phyloP scores from a whole-genome alignment of 768 basidiomycete genomes.

The Serpula lacrymans region DNA sequence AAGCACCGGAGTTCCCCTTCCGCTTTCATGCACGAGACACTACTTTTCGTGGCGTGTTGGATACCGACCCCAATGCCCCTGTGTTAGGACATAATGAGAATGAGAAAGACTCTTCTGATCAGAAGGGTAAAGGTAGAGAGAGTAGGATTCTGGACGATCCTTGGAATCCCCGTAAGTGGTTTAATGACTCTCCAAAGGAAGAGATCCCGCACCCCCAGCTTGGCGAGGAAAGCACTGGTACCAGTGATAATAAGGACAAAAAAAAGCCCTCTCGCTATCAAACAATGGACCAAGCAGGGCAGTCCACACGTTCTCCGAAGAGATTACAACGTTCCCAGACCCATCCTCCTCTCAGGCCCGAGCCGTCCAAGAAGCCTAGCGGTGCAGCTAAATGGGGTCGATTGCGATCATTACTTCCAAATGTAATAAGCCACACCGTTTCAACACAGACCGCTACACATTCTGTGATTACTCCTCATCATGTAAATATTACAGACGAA shows the following conservation, averaged over 20 bases:
- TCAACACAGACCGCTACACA: constrained; percentile 30
- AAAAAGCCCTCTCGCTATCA: constrained; percentile 13
- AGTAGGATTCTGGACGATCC: constrained; percentile 44
- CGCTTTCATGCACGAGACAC: constrained; percentile 24
- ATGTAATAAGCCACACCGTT: constrained; percentile 39
- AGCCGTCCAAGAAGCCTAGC: constrained; percentile 15
- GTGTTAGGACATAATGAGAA: constrained; percentile 25
- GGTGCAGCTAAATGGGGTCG: constrained; percentile 54
- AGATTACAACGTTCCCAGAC: constrained; percentile 23
- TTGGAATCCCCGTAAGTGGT: constrained; percentile 55
- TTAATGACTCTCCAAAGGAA: constrained; percentile 49
- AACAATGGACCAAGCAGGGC: constrained; percentile 4
- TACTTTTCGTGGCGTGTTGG: constrained; percentile 63
- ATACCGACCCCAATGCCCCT: constrained; percentile 34
- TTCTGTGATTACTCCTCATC: constrained; percentile 46
- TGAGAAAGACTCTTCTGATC: constrained; percentile 42
- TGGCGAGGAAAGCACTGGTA: constrained; percentile 24
- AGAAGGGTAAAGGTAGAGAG: constrained; percentile 53
- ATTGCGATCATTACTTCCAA: constrained; percentile 63
- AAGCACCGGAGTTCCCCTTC: constrained; percentile 32
- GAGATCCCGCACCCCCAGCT: constrained; percentile 30
- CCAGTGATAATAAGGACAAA: constrained; percentile 21
- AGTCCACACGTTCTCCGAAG: constrained; percentile 3
- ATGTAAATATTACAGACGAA: constrained; percentile 79
- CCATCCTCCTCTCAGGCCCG: constrained; percentile 24